These are phyloP conservation scores for Discostella stelligeroides DNA, from an alignment of 108 stramenopile species.

Conservation along the genomic window DNA sequence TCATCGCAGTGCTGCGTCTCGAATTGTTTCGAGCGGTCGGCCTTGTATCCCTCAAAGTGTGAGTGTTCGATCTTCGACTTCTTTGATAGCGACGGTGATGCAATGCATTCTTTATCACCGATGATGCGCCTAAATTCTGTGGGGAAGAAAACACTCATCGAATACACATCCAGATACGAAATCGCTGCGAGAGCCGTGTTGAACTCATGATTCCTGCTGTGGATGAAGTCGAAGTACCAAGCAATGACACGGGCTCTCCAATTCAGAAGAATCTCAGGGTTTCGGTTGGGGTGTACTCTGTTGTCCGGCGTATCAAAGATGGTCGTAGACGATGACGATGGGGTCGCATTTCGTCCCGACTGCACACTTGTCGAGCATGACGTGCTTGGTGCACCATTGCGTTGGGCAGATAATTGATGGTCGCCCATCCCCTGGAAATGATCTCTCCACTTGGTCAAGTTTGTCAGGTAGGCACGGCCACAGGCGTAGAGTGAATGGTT, in stretches of 20 bases:
- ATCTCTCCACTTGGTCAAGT: conserved; percentile 15
- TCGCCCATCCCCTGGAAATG: neutral
- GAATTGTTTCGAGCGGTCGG: neutral
- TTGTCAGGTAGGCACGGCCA: conserved; percentile 12
- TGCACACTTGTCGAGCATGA: neutral
- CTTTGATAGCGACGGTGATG: neutral
- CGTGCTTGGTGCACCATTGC: neutral
- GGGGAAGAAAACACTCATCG: conserved; percentile 22
- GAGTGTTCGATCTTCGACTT: neutral
- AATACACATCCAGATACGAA: conserved; percentile 27
- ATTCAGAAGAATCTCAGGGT: conserved; percentile 15
- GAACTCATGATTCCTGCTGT: conserved; percentile 2
- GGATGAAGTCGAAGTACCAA: conserved; percentile 15
- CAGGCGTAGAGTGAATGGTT: conserved; percentile 17
- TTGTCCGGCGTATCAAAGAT: neutral
- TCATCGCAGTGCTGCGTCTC: neutral
- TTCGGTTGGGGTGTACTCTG: neutral
- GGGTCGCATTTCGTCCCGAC: neutral
- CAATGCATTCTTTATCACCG: neutral
- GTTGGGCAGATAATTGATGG: neutral
- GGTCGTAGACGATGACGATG: neutral
- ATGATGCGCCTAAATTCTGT: neutral
- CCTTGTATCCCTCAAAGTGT: neutral
- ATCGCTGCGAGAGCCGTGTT: conserved; percentile 21
- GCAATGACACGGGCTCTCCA: conserved; percentile 17